phyloP scores from a whole-genome alignment of 2,329 filamentous ascomycete genomes.

The Akanthomyces uredinophilus region DNA sequence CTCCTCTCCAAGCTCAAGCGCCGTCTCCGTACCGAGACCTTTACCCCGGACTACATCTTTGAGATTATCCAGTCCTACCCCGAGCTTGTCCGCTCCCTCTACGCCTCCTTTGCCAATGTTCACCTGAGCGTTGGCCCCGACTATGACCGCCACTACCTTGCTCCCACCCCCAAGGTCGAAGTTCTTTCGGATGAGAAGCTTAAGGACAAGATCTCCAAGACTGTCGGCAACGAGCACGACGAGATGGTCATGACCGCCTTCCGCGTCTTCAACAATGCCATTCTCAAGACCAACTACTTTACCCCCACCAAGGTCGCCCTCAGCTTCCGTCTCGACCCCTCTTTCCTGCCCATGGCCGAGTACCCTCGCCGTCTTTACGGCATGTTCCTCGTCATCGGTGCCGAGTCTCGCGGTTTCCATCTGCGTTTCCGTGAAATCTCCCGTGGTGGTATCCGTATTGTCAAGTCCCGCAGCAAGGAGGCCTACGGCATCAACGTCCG shows the following conservation, averaged over 20 bases:
- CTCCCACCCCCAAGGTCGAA: conserved; percentile 54
- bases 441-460: conserved; percentile 94
- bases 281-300: conserved; percentile 96
- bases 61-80: conserved; percentile 95
- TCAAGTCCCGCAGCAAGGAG: conserved; percentile 95
- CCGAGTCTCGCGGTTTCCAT: conserved; percentile 95
- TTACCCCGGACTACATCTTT: conserved; percentile 95
- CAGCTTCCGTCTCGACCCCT: conserved; percentile 88
- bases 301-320: conserved; percentile 97
- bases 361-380: conserved; percentile 92
- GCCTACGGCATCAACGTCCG: conserved; percentile 94
- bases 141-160: conserved; percentile 45
- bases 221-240: conserved; percentile 89
- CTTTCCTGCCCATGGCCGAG: conserved; percentile 83
- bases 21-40: conserved; percentile 89
- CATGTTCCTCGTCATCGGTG: conserved; percentile 98
- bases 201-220: conserved; percentile 70
- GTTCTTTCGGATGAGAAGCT: conserved; percentile 72
- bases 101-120: conserved; percentile 84
- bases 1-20: conserved; percentile 93
- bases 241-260: conserved; percentile 98
- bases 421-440: conserved; percentile 96
- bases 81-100: conserved; percentile 77
- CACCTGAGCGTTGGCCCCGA: conserved; percentile 60
- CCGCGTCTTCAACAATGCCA: conserved; percentile 86